Base-by-base conservation (phyloP, 1,284 basidiomycete genomes). In the Cryptococcus jaspeensis region DNA sequence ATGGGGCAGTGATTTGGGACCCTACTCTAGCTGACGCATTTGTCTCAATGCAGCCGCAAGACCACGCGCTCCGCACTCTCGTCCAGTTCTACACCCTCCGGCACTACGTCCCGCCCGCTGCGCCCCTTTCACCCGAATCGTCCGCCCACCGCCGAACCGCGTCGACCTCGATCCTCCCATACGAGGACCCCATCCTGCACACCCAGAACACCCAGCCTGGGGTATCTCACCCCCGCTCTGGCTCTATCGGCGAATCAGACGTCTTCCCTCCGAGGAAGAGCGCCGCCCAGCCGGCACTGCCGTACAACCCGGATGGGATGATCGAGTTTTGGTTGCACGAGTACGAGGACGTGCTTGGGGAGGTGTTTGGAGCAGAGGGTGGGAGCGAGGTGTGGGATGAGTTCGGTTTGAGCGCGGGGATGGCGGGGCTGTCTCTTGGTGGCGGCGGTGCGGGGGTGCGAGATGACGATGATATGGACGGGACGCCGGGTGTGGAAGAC, bases 31-130 rank as follows among this genome's bases (percentile, higher is more conserved):
- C 52, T 61, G 52, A 58, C 36, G 6, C 11, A 32, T 32, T 32
- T 23, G n/a, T 48, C 52, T 32, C 20, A 16, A 15, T 15, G n/a
- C n/a, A 94, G 89, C 89, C 90, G 16, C 95, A 98, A 81, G 96
- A 99, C 73, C 88, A 92, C 72, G 93, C 95, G n/a, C 81, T 99
- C 28, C 87, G 95, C 25, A 87, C 91, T 63, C 82, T 99, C 28
- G 90, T 99, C 63, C 92, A 93, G 69, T 98, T 96, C 78, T 99
- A 79, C 61, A 77, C 78, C 69, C 73, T 71, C 57, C 67, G 70
- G 16, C 67, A 75, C 54, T 78, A 78, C 52, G 50, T 70, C 2
- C 59, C 65, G 1, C 58, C 62, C 35, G 52, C 67, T 44, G 52
- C 67, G 40, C 35, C 61, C 44, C 38, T 63, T 37, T 62, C 64